Evolutionary conservation across 2,329 filamentous ascomycete species (phyloP), one percentile per base, ranked within the genome.

Genomic region (Paecilomyces sp.): DNA sequence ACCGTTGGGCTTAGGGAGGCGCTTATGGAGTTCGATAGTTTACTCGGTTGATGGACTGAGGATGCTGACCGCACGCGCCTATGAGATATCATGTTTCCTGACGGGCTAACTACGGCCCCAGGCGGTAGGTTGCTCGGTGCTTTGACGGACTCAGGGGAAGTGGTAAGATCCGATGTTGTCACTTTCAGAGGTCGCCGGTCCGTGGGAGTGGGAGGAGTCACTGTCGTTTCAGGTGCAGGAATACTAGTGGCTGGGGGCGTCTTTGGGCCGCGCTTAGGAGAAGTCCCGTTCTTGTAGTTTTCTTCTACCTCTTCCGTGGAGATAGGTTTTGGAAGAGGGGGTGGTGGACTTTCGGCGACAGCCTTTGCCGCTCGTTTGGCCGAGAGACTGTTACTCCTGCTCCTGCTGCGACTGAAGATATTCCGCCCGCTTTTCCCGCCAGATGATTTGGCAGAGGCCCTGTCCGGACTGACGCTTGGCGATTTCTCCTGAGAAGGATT

Each of bases 21-120:
- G 58, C 84, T 82, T 64, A 87, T 87, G 56, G 87, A 86, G 64
- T 85, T 92, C 33, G 92, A 96, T 41, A 97, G 82, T 76, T 95
- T 97, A 82, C 92, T 97, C 33, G 92, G 92, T 52, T 82, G 83
- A 63, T 86, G 74, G 56, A 74, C 75, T 50, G 76, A 72, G 58
- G 83, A 84, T 59, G 81, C 78, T 64, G 85, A 87, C 65, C 83
- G 80, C 60, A 80, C 81, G 41, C 85, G 80, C 78, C 80, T 85
- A 81, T 92, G 89, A 60, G 87, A 85, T 76, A 87, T 90, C 85
- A 90, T 90, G 69, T 84, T 88, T 68, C 85, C 86, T 65, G 86
- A 83, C 41, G 84, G 79, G 64, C 87, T 86, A 54, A 85, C 81
- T 51, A 83, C 81, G 62, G 87, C 83, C 80, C 74, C 72, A 1